Base-by-base conservation (phyloP, 2,329 filamentous ascomycete species). In the Cordyceps militaris region DNA sequence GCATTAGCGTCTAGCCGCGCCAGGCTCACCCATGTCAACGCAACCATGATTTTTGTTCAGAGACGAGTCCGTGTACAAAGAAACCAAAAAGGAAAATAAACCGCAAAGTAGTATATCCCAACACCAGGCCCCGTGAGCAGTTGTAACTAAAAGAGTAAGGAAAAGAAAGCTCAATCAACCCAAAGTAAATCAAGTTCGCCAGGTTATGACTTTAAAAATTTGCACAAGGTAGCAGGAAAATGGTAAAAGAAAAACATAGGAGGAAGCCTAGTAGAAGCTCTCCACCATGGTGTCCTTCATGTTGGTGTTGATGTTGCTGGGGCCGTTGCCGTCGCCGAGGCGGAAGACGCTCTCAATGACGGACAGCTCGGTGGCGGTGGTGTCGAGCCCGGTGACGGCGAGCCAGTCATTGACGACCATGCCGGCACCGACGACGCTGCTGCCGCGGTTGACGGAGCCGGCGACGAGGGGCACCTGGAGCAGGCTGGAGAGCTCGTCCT, bases 251-350 rank as follows among this genome's bases (percentile, higher is more conserved):
- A 24, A 28, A 16, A 21, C 3, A 16, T 4, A 19, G 23, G 34
- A 54, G 24, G 42, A 56, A 16, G n/a, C 67, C 81, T 81, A 99
- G 79, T 99, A 99, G 78, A 97, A 99, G 67, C 90, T 96, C 80
- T 99, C 94, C 61, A 99, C 94, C 84, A 99, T 96, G 64, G 91
- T 94, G 73, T 97, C 93, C 83, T 97, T 97, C 79, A 97, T 86
- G 65, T 78, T 86, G 54, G 86, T 88, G 72, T 89, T 89, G 76
- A 93, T 91, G 66, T 83, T 86, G 68, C 84, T 84, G 52, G 91
- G 87, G 7, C 84, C 90, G 64, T 85, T 81, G 56, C 90, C 91
- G 79, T 97, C 93, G 62, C 92, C 92, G 48, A 99, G 79, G 67
- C 91, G 85, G 80, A 99, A 99, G 63, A 99, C 92, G 67, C 87